Conservation (phyloP, 805 yeast species). For the Clavispora asparagi region DNA sequence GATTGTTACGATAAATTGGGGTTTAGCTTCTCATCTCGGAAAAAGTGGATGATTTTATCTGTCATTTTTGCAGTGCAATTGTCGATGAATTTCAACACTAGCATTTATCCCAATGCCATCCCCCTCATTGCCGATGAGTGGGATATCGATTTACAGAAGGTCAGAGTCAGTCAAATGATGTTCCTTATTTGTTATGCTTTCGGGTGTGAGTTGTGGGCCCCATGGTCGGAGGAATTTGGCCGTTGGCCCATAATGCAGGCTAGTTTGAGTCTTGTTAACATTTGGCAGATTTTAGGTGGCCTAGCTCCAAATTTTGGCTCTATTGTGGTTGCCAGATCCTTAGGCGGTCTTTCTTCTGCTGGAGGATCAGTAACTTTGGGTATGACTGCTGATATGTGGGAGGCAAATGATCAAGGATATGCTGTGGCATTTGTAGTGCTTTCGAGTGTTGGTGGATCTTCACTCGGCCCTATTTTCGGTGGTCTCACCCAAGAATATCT, state of each 20-base stretch:
- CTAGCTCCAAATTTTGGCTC: conserved; percentile 26
- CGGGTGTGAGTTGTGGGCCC: conserved; percentile 33
- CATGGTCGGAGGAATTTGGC: conserved; percentile 32
- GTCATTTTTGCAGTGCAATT: conserved; percentile 33
- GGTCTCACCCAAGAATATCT: conserved; percentile 17
- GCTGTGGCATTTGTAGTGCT: conserved; percentile 30
- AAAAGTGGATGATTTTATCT: conserved; percentile 33
- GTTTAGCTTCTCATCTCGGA: conserved; percentile 22
- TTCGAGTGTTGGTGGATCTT: conserved; percentile 28
- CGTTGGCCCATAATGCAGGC: conserved; percentile 30
- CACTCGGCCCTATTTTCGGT: conserved; percentile 27
- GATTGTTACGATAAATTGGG: conserved; percentile 35
- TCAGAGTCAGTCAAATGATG: conserved; percentile 24
- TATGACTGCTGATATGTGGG: conserved; percentile 32
- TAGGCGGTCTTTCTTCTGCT: conserved; percentile 28
- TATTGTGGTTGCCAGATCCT: conserved; percentile 19
- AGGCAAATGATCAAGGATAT: conserved; percentile 25
- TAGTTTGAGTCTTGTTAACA: conserved; percentile 24
- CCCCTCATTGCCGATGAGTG: conserved; percentile 19
- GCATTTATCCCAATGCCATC: conserved; percentile 25
- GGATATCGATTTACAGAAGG: conserved; percentile 18
- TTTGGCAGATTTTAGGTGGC: conserved; percentile 30
- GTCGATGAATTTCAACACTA: conserved; percentile 39
- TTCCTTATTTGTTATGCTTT: conserved; percentile 27
- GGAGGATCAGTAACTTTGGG: conserved; percentile 33